A percentile compares a stretch with the other conserved stretches of the same genome.
These are phyloP conservation scores for Vigna nakashimae DNA, from an alignment of 306 rosid species.

Conservation along the genomic window DNA sequence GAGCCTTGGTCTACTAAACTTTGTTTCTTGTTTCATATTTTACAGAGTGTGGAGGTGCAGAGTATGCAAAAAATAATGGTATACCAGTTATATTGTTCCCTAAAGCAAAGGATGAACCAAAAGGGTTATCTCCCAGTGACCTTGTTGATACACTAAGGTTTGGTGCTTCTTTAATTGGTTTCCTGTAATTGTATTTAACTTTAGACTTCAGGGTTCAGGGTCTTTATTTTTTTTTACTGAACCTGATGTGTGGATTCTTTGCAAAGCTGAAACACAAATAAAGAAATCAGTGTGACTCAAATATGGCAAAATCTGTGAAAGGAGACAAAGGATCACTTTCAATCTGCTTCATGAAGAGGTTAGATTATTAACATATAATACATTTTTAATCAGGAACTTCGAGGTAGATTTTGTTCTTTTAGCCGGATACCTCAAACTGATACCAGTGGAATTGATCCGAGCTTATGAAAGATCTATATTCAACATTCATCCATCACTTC, in stretches of 20 bases:
- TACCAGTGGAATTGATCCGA: conserved; percentile 76
- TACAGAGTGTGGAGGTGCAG: conserved; percentile 84
- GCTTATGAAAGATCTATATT: conserved; percentile 75
- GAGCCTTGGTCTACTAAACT: not conserved
- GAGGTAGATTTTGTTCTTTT: conserved; percentile 84
- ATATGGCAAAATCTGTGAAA: not conserved
- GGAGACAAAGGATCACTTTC: not conserved
- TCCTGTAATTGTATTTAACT: conserved; percentile 38
- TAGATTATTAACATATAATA: conserved; percentile 6
- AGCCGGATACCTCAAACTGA: conserved; percentile 88
- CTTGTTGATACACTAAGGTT: conserved; percentile 77
- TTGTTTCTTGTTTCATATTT: conserved; percentile 7
- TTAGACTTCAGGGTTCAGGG: not conserved
- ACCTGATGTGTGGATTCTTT: not conserved
- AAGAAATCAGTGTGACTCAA: not conserved
- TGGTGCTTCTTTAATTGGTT: conserved; percentile 33
- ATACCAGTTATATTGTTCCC: conserved; percentile 78
- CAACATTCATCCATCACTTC: conserved; percentile 95
- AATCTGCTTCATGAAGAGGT: conserved; percentile 27
- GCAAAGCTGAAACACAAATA: conserved; percentile 9
- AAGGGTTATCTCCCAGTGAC: conserved; percentile 65
- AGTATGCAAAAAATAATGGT: conserved; percentile 73
- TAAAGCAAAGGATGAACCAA: conserved; percentile 46
- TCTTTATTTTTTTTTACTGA: conserved; percentile 1
- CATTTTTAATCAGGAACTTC: conserved; percentile 53